A percentile compares a stretch with the other conserved stretches of the same genome.
Conservation (phyloP, 148 eudicot genomes). For the Polygonum maritimum region DNA sequence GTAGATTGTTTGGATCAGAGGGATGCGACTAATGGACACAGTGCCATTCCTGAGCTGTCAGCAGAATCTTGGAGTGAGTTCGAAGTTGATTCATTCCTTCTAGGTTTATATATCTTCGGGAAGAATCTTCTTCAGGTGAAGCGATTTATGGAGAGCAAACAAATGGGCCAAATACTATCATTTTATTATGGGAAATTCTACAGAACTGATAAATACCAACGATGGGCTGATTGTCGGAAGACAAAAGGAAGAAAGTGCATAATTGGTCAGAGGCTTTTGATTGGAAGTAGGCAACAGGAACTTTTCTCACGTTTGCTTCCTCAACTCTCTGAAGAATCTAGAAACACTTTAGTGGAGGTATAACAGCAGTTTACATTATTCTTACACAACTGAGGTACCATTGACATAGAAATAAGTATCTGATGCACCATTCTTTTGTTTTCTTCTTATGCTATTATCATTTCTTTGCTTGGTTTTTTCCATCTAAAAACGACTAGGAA, state of each 20-base stretch:
- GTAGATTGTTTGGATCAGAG: not conserved
- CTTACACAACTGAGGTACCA: no score
- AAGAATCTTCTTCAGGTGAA: slow-evolving; percentile 21
- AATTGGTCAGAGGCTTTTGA: slow-evolving; percentile 38
- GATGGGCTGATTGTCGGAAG: slow-evolving; percentile 49
- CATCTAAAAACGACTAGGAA: no score
- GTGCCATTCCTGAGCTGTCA: slow-evolving; percentile 27
- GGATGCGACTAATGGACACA: slow-evolving; percentile 8
- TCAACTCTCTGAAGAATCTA: slow-evolving; percentile 35
- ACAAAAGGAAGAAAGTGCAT: slow-evolving; percentile 33
- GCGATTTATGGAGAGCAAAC: slow-evolving; percentile 22
- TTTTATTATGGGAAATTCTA: slow-evolving; percentile 47
- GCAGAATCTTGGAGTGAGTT: slow-evolving; percentile 18
- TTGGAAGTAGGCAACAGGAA: slow-evolving; percentile 50
- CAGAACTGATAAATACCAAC: slow-evolving; percentile 22
- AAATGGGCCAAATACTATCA: slow-evolving; percentile 30
- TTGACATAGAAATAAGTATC: no score
- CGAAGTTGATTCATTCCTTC: slow-evolving; percentile 16
- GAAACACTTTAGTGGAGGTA: slow-evolving; percentile 41
- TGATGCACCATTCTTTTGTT: no score
- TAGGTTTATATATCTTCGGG: slow-evolving; percentile 20
- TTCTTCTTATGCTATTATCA: no score
- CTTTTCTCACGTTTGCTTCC: slow-evolving; percentile 39
- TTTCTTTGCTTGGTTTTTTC: no score
- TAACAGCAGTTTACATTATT: not conserved